Percentiles rank a stretch among this genome's conserved stretches.
Conservation (phyloP, 2,329 filamentous ascomycete species). For the Xylaria sp. region DNA sequence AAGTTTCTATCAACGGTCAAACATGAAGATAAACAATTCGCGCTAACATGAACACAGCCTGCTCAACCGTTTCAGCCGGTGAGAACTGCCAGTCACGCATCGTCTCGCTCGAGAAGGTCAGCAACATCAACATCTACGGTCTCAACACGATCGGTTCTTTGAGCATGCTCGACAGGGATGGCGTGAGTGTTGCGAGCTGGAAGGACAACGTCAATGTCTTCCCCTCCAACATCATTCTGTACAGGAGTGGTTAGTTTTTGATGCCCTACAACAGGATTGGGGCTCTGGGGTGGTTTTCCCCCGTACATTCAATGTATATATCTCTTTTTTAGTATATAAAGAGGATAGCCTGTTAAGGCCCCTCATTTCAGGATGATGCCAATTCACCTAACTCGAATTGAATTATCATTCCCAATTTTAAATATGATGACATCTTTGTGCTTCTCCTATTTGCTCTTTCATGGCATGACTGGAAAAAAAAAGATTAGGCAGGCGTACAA, state of each 20-base stretch:
- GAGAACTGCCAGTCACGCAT: conserved; percentile 55
- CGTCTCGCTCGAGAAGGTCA: conserved; percentile 52
- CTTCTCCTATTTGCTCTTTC: neutral
- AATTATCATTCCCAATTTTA: neutral
- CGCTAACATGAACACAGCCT: conserved; percentile 43
- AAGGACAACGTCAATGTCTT: conserved; percentile 49
- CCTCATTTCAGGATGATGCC: conserved; percentile 16
- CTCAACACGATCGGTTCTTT: conserved; percentile 59
- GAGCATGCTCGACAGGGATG: conserved; percentile 53
- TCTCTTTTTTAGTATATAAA: conserved; percentile 33
- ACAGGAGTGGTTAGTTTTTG: conserved; percentile 43
- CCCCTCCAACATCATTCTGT: conserved; percentile 49
- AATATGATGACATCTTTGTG: neutral
- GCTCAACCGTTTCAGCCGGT: conserved; percentile 50
- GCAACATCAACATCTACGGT: conserved; percentile 55
- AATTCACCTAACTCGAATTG: conserved; percentile 6
- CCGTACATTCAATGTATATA: conserved; percentile 36
- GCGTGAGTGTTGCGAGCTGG: conserved; percentile 47
- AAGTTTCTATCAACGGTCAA: conserved; percentile 30
- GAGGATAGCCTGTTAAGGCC: neutral
- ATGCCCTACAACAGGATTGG: conserved; percentile 16
- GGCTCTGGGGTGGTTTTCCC: conserved; percentile 10
- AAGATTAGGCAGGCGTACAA: neutral
- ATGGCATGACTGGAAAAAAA: neutral
- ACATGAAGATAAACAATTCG: conserved; percentile 1